A percentile compares a stretch with the other conserved stretches of the same genome.
Evolutionary conservation across 805 yeast genomes (phyloP).

Genomic region (Wickerhamiella australiensis): DNA sequence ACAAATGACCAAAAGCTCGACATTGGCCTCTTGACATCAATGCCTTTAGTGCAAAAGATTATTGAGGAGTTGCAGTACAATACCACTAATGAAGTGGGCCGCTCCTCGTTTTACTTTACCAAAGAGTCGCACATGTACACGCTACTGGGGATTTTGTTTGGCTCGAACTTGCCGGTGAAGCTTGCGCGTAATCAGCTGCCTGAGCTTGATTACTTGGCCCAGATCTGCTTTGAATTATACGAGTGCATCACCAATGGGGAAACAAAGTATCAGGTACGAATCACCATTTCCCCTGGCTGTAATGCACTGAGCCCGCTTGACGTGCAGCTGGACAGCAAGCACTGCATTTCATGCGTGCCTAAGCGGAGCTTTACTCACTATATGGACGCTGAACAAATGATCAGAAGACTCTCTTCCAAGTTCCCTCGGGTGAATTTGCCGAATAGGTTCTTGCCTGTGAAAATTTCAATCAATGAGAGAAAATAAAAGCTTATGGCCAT

Average conservation of each 20-base stretch:
- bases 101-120: conserved; percentile 85
- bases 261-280: conserved; percentile 77
- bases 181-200: conserved; percentile 92
- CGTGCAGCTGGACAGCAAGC: conserved; percentile 90
- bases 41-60: conserved; percentile 86
- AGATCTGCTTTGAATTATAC: conserved; percentile 84
- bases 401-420: conserved; percentile 65
- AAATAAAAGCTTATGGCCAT: not conserved
- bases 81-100: conserved; percentile 67
- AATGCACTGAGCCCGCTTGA: conserved; percentile 96
- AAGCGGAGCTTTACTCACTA: conserved; percentile 83
- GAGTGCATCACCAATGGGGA: conserved; percentile 59
- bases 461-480: conserved; percentile 17
- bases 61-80: conserved; percentile 67
- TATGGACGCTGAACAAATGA: conserved; percentile 79
- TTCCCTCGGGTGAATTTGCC: conserved; percentile 85
- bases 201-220: conserved; percentile 89
- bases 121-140: conserved; percentile 97
- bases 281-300: conserved; percentile 94
- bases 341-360: conserved; percentile 92
- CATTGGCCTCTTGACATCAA: conserved; percentile 84
- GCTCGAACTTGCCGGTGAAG: conserved; percentile 87
- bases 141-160: conserved; percentile 76
- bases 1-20: conserved; percentile 90
- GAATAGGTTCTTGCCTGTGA: conserved; percentile 41